phyloP scores from a whole-genome alignment of 176 grass and related monocot genomes.

The Eragrostis nindensis region DNA sequence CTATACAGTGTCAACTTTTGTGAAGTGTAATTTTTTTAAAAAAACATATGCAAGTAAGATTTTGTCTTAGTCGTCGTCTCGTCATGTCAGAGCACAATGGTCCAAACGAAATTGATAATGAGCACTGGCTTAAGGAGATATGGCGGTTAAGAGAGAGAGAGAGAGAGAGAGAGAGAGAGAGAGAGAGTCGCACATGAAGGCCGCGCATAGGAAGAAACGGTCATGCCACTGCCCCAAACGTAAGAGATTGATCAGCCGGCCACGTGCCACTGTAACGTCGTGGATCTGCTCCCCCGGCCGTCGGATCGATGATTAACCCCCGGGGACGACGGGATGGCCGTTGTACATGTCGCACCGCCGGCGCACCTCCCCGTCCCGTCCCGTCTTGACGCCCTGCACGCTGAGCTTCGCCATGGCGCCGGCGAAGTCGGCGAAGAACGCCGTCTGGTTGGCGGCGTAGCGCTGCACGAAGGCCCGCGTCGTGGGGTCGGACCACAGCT shows the following conservation, averaged over 20 bases:
- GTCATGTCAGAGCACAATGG: no score
- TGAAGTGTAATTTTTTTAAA: no score
- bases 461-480: conserved; percentile 42
- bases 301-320: background rate
- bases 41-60: no score
- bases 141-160: no score
- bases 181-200: no score
- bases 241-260: background rate
- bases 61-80: no score
- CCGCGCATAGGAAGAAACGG: no score
- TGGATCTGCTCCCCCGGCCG: background rate
- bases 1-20: no score
- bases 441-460: conserved; percentile 49
- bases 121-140: no score
- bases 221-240: no score
- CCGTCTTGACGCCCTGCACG: conserved; percentile 40
- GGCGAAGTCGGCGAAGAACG: conserved; percentile 54
- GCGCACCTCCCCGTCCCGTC: conserved; percentile 50
- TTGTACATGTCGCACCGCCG: conserved; percentile 57
- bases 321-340: background rate
- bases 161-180: no score
- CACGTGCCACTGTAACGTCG: background rate
- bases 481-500: conserved; percentile 31
- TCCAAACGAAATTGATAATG: no score
- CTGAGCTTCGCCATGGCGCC: conserved; percentile 51